Base-by-base conservation (phyloP, 2,329 filamentous ascomycete genomes). In the Calonectria pteridis region DNA sequence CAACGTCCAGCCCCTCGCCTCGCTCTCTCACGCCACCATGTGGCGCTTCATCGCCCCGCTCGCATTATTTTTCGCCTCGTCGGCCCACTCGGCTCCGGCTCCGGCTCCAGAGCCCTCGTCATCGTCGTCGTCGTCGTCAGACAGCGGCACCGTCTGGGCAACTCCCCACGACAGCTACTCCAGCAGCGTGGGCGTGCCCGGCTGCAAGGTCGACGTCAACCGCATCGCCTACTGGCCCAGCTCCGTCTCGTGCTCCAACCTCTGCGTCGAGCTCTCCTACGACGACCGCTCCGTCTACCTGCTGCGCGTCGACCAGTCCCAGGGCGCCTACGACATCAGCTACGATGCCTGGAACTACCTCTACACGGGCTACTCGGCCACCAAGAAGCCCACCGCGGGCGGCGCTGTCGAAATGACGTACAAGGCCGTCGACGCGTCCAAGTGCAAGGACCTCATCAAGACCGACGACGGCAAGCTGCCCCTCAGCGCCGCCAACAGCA, bases 291-390 rank as follows among this genome's bases (percentile, higher is more conserved):
- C 83, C 29, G 84, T 93, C 72, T 87, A 91, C 74, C 90, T 95
- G 59, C 86, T 92, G 50, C 89, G 88, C 79, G 83, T 92, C 77
- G 91, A 92, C 83, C 84, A 87, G 75, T 92, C 90, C 0, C 84
- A 86, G 69, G 90, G 89, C 70, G 90, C 90, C 35, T 81, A 91
- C 82, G 91, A 92, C 80, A 85, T 92, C 80, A 87, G 85, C 79
- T 92, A 91, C 84, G 90, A 92, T 77, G 90, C 90, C 28, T 92
- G 89, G 89, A 91, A 91, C 83, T 90, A 90, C 76, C 88, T 92
- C n/a, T 78, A 83, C 63, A 89, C 86, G 0, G 88, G 88, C 69
- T 71, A 86, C 67, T 84, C 85, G 3, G 90, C 90, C 5, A 84
- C 83, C 2, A 80, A 85, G 18, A 81, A 86, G 58, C 89, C 89